Conservation (phyloP, 352 stramenopile genomes). For the Globisporangium irregulare region DNA sequence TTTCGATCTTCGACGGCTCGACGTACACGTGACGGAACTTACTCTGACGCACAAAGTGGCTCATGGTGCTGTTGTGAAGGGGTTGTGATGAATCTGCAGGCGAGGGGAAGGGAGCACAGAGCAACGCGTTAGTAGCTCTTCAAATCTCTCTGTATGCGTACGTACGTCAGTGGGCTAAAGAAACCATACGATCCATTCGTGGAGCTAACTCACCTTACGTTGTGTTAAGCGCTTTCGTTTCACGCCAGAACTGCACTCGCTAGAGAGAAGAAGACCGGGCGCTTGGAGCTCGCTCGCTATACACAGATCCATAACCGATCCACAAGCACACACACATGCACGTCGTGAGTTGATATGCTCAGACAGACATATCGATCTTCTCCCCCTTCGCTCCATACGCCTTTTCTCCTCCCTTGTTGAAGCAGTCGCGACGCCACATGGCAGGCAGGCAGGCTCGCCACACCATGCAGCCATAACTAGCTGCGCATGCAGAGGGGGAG, state of each 20-base stretch:
- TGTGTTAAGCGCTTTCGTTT: conserved; percentile 3
- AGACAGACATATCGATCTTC: conserved; percentile 7
- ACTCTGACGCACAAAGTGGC: conserved; percentile 94
- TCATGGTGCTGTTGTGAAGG: conserved; percentile 60
- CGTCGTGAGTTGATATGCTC: background rate
- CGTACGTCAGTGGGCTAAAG: background rate
- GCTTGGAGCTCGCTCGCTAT: conserved; percentile 5
- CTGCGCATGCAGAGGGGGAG: background rate
- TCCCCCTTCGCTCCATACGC: background rate
- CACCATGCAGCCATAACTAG: background rate
- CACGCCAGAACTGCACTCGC: conserved; percentile 10
- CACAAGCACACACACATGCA: background rate
- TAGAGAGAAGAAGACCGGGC: conserved; percentile 11
- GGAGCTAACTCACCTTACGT: background rate
- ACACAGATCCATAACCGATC: background rate
- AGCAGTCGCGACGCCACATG: conserved; percentile 7
- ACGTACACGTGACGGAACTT: conserved; percentile 99
- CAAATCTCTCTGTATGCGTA: background rate
- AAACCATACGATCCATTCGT: background rate
- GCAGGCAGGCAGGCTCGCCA: background rate
- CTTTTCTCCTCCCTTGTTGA: conserved; percentile 3
- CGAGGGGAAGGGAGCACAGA: background rate
- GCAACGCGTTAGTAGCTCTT: background rate
- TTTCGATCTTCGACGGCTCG: conserved; percentile 94
- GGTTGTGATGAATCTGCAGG: conserved; percentile 1